A percentile compares a stretch with the other conserved stretches of the same genome.
Evolutionary conservation across 1,284 basidiomycete species (phyloP).

Genomic region (Tilletia caries): DNA sequence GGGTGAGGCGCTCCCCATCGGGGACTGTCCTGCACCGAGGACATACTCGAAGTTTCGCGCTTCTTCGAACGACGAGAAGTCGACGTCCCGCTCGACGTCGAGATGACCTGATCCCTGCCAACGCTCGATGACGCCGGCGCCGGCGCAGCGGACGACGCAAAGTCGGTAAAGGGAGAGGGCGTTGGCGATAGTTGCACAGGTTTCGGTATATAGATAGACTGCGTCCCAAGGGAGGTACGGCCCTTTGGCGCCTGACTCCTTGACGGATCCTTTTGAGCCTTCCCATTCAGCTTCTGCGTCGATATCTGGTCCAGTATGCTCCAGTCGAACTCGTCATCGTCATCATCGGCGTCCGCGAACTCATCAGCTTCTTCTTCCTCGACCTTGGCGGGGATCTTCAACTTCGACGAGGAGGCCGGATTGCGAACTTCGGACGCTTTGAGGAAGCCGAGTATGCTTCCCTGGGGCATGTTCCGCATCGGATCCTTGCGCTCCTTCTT

Average conservation of each 20-base stretch:
- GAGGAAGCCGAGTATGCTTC: slow-evolving; percentile 33
- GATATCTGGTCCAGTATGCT: slow-evolving; percentile 14
- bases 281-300: not conserved
- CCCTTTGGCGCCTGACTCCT: not conserved
- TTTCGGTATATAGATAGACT: not conserved
- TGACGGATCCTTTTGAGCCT: not conserved
- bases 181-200: not conserved
- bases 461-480: slow-evolving; percentile 39
- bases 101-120: too few relatives aligned
- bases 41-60: too few relatives aligned
- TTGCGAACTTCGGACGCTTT: slow-evolving; percentile 39
- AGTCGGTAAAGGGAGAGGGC: not conserved
- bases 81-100: too few relatives aligned
- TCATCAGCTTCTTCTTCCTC: slow-evolving; percentile 2
- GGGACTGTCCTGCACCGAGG: not conserved
- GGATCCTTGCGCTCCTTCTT: slow-evolving; percentile 37
- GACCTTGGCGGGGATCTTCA: not conserved
- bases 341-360: slow-evolving; percentile 22
- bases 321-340: slow-evolving; percentile 25
- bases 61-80: too few relatives aligned
- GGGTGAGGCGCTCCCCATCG: slow-evolving; percentile 17
- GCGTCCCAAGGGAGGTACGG: not conserved
- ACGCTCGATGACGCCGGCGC: too few relatives aligned
- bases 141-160: not conserved
- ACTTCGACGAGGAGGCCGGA: not conserved